Evolutionary conservation across 2,329 filamentous ascomycete species (phyloP), one percentile per base, ranked within the genome.

Genomic region (Phyllosticta paracitricarpa): DNA sequence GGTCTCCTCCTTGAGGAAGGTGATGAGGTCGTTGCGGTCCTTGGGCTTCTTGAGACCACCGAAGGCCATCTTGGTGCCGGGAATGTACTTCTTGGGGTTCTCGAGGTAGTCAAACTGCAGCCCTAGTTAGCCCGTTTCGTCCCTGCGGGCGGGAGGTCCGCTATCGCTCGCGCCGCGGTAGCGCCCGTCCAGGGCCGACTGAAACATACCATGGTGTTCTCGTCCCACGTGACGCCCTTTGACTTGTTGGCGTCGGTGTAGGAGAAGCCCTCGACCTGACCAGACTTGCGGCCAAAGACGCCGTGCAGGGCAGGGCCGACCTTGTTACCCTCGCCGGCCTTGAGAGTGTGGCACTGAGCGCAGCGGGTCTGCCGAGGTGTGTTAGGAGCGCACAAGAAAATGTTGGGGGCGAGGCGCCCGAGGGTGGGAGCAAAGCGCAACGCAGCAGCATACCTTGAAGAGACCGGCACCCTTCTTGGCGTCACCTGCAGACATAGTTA

Each of bases 21-120:
- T 91, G 86, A 99, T 96, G 73, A 99, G 84, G 80, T 99, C 93
- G 79, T 97, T 96, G 78, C 94, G 86, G 83, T 97, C 94, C 89
- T 97, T 97, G 76, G 86, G 85, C 90, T 99, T 99, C 92, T 99
- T 99, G 76, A 99, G 86, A 79, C 94, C 94, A 82, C 94, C 94
- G 77, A 97, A 99, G 73, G 94, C 94, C 94, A 99, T 99, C 91
- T 97, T 99, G 82, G 94, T 99, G 71, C 94, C 94, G 70, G 94
- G 94, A 68, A 99, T 97, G 87, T 92, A 99, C 86, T 97, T 97
- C 89, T 99, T 99, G 82, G 94, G 94, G 89, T 97, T 97, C 86
- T 99, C 94, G 74, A 99, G 92, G 87, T 99, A 99, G 69, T 87
- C 84, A 81, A 96, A 97, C 89, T 92, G 71, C 56, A 28, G 51